These are phyloP conservation scores for Hypoxylon rubiginosum DNA, from an alignment of 2,329 filamentous ascomycete species.

Conservation along the genomic window DNA sequence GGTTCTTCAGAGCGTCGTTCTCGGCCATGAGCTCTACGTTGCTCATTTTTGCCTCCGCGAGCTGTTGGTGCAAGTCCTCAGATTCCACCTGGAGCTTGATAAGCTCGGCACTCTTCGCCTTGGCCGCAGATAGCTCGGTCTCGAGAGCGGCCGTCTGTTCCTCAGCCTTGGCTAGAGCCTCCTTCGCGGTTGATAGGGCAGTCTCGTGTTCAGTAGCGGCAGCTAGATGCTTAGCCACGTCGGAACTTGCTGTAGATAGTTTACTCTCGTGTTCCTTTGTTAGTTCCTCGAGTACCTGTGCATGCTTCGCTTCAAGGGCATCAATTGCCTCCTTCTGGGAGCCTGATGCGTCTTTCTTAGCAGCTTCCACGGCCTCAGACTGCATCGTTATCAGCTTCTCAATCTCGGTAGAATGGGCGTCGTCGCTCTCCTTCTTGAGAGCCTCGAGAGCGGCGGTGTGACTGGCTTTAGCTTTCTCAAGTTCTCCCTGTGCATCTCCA, in stretches of 20 bases:
- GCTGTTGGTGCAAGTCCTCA: slow-evolving; percentile 64
- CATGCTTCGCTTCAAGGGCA: slow-evolving; percentile 60
- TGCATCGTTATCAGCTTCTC: slow-evolving; percentile 60
- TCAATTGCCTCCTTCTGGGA: slow-evolving; percentile 49
- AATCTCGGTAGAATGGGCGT: slow-evolving; percentile 60
- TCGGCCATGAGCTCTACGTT: slow-evolving; percentile 71
- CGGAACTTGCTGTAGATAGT: slow-evolving; percentile 47
- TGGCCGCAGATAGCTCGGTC: slow-evolving; percentile 53
- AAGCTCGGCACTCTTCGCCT: slow-evolving; percentile 56
- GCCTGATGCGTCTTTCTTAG: slow-evolving; percentile 57
- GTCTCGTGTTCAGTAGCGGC: slow-evolving; percentile 51
- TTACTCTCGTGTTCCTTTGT: slow-evolving; percentile 53
- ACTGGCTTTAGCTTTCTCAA: slow-evolving; percentile 53
- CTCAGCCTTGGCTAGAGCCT: slow-evolving; percentile 50
- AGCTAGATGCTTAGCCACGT: slow-evolving; percentile 51
- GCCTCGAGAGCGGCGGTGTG: slow-evolving; percentile 55
- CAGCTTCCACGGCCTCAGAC: slow-evolving; percentile 60
- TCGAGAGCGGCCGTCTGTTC: slow-evolving; percentile 50
- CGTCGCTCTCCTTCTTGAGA: slow-evolving; percentile 58
- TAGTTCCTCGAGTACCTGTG: slow-evolving; percentile 63
- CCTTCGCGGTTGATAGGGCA: slow-evolving; percentile 54
- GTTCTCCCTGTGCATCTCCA: slow-evolving; percentile 49
- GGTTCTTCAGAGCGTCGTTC: slow-evolving; percentile 69
- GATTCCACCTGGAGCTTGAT: slow-evolving; percentile 63
- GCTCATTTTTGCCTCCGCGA: slow-evolving; percentile 71